Percentiles rank a stretch among this genome's conserved stretches.
phyloP scores from a whole-genome alignment of 176 grass and related monocot genomes.

The Elymus sibiricus region DNA sequence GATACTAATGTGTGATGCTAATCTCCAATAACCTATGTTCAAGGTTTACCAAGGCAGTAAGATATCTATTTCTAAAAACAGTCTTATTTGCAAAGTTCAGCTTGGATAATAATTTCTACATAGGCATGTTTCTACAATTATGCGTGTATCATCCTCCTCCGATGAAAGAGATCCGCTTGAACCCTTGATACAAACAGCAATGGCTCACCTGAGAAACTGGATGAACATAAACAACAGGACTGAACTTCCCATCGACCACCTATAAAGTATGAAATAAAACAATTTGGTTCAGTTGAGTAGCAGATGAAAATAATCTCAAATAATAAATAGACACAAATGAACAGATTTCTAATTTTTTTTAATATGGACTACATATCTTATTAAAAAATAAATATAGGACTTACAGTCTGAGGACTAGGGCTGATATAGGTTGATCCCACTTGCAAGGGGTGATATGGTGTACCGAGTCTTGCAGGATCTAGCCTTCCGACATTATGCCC shows the following conservation, averaged over 20 bases:
- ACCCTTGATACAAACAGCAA: slow-evolving; percentile 9
- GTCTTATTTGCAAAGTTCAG: not conserved
- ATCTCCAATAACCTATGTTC: slow-evolving; percentile 4
- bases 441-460: slow-evolving; percentile 57
- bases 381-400: slow-evolving; percentile 12
- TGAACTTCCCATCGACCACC: slow-evolving; percentile 44
- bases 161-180: not conserved
- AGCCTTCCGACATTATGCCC: slow-evolving; percentile 33
- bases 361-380: not conserved
- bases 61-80: not conserved
- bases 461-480: slow-evolving; percentile 49
- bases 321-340: not conserved
- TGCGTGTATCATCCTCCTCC: not conserved
- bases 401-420: slow-evolving; percentile 45
- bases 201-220: slow-evolving; percentile 54
- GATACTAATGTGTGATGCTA: not conserved
- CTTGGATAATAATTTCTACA: not conserved
- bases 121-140: not conserved
- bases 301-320: not conserved
- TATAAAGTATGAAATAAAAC: slow-evolving; percentile 27
- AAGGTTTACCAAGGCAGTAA: not conserved
- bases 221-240: slow-evolving; percentile 53
- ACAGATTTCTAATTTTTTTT: not conserved
- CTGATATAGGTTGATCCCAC: slow-evolving; percentile 38
- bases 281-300: not conserved